Percentiles rank a stretch among this genome's conserved stretches.
These are phyloP conservation scores for Lanmaoa rubissima DNA, from an alignment of 768 basidiomycete species.

Conservation along the genomic window DNA sequence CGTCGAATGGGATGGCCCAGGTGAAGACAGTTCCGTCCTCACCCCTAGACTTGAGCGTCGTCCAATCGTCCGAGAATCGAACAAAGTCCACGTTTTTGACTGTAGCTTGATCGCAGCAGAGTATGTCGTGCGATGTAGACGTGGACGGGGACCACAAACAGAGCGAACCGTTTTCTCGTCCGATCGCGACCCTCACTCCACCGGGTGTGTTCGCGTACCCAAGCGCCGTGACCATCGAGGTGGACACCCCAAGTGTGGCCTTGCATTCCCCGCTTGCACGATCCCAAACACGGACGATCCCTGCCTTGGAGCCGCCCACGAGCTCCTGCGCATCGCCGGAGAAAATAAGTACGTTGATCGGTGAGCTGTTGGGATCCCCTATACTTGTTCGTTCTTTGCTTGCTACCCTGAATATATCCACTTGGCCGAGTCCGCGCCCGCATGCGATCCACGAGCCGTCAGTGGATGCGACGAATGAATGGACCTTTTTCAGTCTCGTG, in stretches of 20 bases:
- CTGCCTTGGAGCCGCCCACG: slow-evolving; percentile 17
- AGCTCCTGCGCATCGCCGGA: slow-evolving; percentile 14
- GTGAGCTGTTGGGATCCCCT: not conserved
- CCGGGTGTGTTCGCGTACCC: not conserved
- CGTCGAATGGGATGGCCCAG: slow-evolving; percentile 8
- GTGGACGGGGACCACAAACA: slow-evolving; percentile 16
- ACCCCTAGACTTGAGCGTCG: slow-evolving; percentile 13
- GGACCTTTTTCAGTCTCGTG: not conserved
- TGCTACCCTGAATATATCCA: not conserved
- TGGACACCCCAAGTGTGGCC: not conserved
- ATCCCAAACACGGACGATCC: slow-evolving; percentile 23
- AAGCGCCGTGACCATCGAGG: slow-evolving; percentile 20
- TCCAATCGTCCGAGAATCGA: no score
- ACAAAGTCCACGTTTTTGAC: no score
- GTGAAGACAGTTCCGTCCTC: slow-evolving; percentile 7
- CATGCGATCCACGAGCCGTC: slow-evolving; percentile 7
- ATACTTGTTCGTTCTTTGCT: not conserved
- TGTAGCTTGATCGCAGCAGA: no score
- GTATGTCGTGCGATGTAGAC: slow-evolving; percentile 10
- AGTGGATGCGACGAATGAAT: not conserved
- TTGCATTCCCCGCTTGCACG: slow-evolving; percentile 11
- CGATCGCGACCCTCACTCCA: slow-evolving; percentile 8
- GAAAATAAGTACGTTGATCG: slow-evolving; percentile 10
- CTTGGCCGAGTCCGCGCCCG: not conserved
- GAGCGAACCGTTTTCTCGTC: slow-evolving; percentile 19